Base-by-base conservation (phyloP, 345 rosid species). In the Eutrema heterophyllum region DNA sequence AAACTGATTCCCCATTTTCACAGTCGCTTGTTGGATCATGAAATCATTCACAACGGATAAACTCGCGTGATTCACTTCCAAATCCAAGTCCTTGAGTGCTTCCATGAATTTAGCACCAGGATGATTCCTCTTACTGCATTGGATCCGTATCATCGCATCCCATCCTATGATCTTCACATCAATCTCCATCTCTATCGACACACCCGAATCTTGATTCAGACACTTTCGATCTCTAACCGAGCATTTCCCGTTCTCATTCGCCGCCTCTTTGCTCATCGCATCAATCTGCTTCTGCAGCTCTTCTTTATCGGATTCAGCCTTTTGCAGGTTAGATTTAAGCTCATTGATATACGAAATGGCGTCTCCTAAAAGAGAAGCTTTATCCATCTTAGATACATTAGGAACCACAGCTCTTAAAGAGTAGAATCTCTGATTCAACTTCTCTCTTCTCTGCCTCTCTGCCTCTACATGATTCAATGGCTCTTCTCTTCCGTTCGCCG, bases 21-120 rank as follows among this genome's bases (percentile, higher is more conserved):
- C 98, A 0, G 96, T 89, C 2, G 98, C 98, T 86, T 94, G 97
- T 53, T 89, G 98, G 74, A 94, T 94, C 97, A 91, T 94, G 80
- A 94, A 70, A 69, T 91, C 98, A 64, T 94, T 89, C 78, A 89
- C 86, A 36, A 89, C 96, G 0, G 96, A 87, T 43, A 89, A 88
- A 59, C 96, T 94, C 9, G 96, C 98, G 10, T 94, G 95, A 70
- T 86, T 84, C 61, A 94, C 97, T 41, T 94, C 97, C 43, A 94
- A 85, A 64, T 91, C 96, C 77, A 94, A 70, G 16, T 91, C 98
- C 82, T 78, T 88, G n/a, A 94, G 80, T 35, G 97, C 90, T 44
- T 83, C 82, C 97, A 91, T 91, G 67, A 94, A 72, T 64, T 85
- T 88, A 21, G 96, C 98, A 51, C 95, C 97, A 9, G 95, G 98